These are phyloP conservation scores for Calonectria pauciramosa DNA, from an alignment of 2,329 filamentous ascomycete genomes.

Conservation along the genomic window DNA sequence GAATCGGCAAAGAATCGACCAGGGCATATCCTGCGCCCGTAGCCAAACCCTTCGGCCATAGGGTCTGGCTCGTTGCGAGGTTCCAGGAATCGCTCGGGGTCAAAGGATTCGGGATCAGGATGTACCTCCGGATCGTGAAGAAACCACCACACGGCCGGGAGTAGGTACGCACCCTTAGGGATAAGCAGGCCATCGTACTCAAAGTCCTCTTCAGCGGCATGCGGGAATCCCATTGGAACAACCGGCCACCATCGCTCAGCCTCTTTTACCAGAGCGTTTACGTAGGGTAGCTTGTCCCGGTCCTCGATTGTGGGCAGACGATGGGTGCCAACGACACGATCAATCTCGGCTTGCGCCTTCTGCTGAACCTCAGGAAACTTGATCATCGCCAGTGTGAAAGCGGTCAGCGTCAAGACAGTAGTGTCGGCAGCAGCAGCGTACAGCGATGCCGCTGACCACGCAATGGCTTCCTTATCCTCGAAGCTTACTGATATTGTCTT, in stretches of 20 bases:
- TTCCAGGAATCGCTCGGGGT: slow-evolving; percentile 26
- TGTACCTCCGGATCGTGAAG: slow-evolving; percentile 4
- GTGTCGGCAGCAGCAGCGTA: not conserved
- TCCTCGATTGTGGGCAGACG: slow-evolving; percentile 65
- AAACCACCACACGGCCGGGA: slow-evolving; percentile 24
- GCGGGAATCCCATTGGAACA: not conserved
- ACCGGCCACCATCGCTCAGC: slow-evolving; percentile 64
- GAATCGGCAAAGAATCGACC: not conserved
- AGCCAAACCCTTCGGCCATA: not conserved
- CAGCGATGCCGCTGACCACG: not conserved
- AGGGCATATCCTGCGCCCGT: not conserved
- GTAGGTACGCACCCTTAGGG: slow-evolving; percentile 22
- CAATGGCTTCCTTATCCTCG: not conserved
- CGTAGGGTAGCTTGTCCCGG: slow-evolving; percentile 63
- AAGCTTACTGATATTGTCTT: not conserved
- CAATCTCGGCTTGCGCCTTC: slow-evolving; percentile 65
- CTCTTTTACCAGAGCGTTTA: slow-evolving; percentile 68
- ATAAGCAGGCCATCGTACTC: slow-evolving; percentile 27
- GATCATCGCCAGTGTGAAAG: not conserved
- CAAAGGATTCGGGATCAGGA: slow-evolving; percentile 13
- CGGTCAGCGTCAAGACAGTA: not conserved
- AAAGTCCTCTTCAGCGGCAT: slow-evolving; percentile 21
- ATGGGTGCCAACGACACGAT: slow-evolving; percentile 61
- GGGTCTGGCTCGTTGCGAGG: slow-evolving; percentile 8
- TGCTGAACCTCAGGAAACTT: slow-evolving; percentile 15